Conservation (phyloP, 768 basidiomycete species). For the Scleroderma bovista region DNA sequence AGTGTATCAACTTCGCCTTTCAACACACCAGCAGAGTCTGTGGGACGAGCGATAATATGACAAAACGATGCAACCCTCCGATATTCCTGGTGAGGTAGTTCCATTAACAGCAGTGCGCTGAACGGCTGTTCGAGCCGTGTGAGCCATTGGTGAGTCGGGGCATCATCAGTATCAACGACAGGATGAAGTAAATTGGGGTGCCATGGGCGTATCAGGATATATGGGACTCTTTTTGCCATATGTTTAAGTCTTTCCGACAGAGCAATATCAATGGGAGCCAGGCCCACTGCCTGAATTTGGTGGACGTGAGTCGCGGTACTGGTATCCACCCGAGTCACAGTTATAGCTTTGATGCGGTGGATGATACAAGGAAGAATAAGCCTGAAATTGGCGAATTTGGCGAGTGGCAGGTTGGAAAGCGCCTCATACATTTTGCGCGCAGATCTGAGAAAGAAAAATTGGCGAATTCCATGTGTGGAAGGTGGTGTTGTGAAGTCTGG, state of each 20-base stretch:
- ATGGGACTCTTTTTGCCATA: neutral
- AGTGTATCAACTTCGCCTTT: neutral
- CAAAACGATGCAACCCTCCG: neutral
- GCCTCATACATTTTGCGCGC: conserved; percentile 8
- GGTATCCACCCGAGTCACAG: neutral
- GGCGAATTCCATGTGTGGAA: no score
- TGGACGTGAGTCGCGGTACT: neutral
- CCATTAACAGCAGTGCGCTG: neutral
- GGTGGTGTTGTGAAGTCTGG: neutral
- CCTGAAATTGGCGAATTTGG: neutral
- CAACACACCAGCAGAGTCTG: neutral
- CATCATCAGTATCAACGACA: neutral
- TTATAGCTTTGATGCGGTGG: neutral
- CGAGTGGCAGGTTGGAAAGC: neutral
- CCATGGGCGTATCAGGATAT: neutral
- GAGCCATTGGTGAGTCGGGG: neutral
- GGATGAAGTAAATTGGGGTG: neutral
- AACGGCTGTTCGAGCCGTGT: neutral
- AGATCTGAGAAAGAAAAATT: neutral
- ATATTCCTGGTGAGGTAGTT: neutral
- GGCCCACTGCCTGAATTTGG: neutral
- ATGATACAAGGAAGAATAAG: neutral
- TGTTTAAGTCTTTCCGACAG: neutral
- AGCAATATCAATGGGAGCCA: neutral
- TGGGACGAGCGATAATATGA: neutral